phyloP scores from a whole-genome alignment of 2,329 filamentous ascomycete species.

The Alternaria gansuensis region DNA sequence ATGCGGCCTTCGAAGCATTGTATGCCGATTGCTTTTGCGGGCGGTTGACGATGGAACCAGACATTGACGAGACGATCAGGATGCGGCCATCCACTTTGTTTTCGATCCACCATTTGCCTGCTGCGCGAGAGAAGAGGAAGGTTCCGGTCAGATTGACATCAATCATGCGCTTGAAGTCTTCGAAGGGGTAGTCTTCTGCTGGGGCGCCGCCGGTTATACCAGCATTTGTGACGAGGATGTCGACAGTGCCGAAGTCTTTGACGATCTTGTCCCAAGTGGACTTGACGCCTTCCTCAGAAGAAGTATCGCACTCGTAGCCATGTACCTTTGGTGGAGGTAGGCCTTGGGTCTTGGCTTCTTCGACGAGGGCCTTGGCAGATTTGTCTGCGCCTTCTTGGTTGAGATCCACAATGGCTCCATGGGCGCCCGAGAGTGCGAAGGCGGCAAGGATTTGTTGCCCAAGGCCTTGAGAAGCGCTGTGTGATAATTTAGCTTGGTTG shows the following conservation, averaged over 20 bases:
- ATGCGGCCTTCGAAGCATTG: slow-evolving; percentile 73
- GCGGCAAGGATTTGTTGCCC: slow-evolving; percentile 46
- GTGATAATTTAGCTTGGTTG: not conserved
- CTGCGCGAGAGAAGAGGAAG: slow-evolving; percentile 74
- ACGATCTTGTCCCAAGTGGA: slow-evolving; percentile 47
- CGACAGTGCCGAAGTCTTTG: slow-evolving; percentile 49
- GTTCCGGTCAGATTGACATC: slow-evolving; percentile 85
- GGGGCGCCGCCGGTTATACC: slow-evolving; percentile 60
- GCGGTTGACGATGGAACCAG: slow-evolving; percentile 56
- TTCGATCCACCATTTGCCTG: slow-evolving; percentile 70
- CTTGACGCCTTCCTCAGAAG: slow-evolving; percentile 50
- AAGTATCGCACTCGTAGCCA: slow-evolving; percentile 54
- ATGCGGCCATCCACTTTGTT: slow-evolving; percentile 75
- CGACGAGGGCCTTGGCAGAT: slow-evolving; percentile 17
- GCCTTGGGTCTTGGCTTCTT: slow-evolving; percentile 19
- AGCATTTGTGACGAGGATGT: slow-evolving; percentile 54
- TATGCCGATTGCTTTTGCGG: slow-evolving; percentile 83
- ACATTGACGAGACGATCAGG: slow-evolving; percentile 76
- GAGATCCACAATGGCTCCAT: slow-evolving; percentile 49
- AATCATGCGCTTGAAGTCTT: slow-evolving; percentile 79
- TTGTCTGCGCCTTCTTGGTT: slow-evolving; percentile 31
- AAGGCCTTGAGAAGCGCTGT: slow-evolving; percentile 41
- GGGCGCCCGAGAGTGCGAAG: slow-evolving; percentile 42
- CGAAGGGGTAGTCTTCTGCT: slow-evolving; percentile 77
- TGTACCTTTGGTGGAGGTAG: slow-evolving; percentile 42